phyloP scores from a whole-genome alignment of 2,329 filamentous ascomycete species.

The Sporothrix euskadiensis region DNA sequence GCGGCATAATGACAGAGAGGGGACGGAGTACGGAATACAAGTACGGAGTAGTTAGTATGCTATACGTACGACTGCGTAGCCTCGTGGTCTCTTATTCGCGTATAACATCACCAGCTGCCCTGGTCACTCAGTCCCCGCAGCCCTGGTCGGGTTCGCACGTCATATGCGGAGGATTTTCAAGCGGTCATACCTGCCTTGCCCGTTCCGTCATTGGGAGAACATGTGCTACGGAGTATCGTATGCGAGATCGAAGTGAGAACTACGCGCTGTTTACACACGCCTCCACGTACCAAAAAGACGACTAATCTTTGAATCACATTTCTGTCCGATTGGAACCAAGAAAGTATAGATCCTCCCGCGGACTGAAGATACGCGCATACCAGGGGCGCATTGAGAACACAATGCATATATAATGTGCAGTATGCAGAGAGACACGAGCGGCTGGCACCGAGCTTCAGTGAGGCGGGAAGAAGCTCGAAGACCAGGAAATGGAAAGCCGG shows the following conservation, averaged over 20 bases:
- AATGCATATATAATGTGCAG: too few species aligned
- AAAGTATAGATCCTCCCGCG: neutral
- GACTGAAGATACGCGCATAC: neutral
- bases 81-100: neutral
- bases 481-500: neutral
- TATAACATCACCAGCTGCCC: neutral
- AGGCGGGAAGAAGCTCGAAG: too few species aligned
- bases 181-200: neutral
- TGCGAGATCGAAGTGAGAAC: neutral
- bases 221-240: neutral
- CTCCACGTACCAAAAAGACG: too few species aligned
- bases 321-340: neutral
- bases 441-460: neutral
- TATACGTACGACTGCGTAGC: neutral
- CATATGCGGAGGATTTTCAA: neutral
- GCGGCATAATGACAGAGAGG: too few species aligned
- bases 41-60: too few species aligned
- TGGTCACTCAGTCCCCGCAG: neutral
- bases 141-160: neutral
- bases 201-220: neutral
- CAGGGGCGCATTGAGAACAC: neutral
- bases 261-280: too few species aligned
- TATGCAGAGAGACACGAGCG: neutral
- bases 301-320: neutral
- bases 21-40: too few species aligned